Evolutionary conservation across 768 basidiomycete species (phyloP).

Genomic region (Termitomyces sp.): DNA sequence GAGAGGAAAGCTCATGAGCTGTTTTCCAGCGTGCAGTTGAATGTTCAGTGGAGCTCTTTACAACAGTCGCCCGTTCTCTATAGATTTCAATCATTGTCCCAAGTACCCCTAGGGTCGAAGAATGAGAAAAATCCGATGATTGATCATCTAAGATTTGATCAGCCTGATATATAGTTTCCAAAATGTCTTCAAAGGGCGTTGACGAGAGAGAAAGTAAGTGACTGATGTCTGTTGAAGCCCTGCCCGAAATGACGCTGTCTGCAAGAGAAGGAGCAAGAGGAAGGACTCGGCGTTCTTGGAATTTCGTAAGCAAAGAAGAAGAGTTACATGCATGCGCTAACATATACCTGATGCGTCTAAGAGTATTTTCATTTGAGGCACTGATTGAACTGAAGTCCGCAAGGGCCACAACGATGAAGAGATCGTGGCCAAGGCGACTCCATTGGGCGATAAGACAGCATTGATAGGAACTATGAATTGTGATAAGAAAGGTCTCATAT

Average conservation of each 20-base stretch:
- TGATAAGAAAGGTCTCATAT: neutral
- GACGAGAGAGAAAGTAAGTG: constrained; percentile 45
- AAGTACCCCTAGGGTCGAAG: constrained; percentile 37
- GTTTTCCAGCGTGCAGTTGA: constrained; percentile 48
- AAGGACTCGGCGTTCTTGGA: constrained; percentile 11
- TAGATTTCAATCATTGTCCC: constrained; percentile 46
- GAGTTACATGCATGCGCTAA: neutral
- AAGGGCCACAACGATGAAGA: constrained; percentile 37
- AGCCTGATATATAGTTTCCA: constrained; percentile 40
- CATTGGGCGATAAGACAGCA: constrained; percentile 53
- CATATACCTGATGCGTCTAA: constrained; percentile 11
- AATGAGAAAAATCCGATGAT: constrained; percentile 30
- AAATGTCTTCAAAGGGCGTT: constrained; percentile 33
- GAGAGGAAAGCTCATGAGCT: constrained; percentile 62
- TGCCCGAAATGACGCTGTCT: constrained; percentile 43
- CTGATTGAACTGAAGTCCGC: constrained; percentile 34
- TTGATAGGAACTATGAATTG: constrained; percentile 47
- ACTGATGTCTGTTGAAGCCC: constrained; percentile 53
- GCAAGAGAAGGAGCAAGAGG: constrained; percentile 23
- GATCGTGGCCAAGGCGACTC: constrained; percentile 46
- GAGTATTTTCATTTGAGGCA: constrained; percentile 29
- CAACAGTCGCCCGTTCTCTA: constrained; percentile 19
- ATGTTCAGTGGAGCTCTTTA: constrained; percentile 21
- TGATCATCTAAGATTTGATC: constrained; percentile 40
- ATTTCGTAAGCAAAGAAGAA: neutral